A percentile compares a stretch with the other conserved stretches of the same genome.
Evolutionary conservation across 805 yeast genomes (phyloP).

Genomic region (Starmera caribaea): DNA sequence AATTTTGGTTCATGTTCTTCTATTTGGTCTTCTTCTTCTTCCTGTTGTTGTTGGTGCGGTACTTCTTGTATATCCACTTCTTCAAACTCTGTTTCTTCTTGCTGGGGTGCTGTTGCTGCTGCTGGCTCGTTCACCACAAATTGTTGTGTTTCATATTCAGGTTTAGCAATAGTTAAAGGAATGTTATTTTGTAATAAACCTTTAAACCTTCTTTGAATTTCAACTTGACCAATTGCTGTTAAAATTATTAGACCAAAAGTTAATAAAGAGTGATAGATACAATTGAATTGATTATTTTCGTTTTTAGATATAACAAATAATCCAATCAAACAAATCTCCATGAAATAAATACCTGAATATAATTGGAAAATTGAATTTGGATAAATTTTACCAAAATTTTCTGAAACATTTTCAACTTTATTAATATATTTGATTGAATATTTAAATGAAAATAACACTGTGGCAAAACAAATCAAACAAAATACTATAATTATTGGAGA

Average conservation of each 20-base stretch:
- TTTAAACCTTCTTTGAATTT: constrained; percentile 34
- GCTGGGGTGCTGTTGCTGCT: too few species aligned
- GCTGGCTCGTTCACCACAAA: not conserved
- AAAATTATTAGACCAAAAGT: constrained; percentile 41
- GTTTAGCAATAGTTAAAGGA: constrained; percentile 21
- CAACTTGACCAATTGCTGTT: constrained; percentile 51
- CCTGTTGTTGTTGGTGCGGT: not conserved
- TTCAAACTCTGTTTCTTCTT: too few species aligned
- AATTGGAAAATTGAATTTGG: constrained; percentile 69
- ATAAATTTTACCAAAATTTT: constrained; percentile 61
- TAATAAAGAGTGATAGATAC: constrained; percentile 38
- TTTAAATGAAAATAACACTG: constrained; percentile 59
- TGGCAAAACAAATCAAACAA: constrained; percentile 42
- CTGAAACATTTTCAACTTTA: constrained; percentile 41
- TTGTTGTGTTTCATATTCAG: too few species aligned
- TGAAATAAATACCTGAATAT: constrained; percentile 72
- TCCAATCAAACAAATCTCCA: constrained; percentile 73
- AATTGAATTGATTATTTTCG: constrained; percentile 31
- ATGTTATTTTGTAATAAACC: constrained; percentile 22
- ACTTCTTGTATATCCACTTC: too few species aligned
- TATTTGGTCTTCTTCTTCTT: not conserved
- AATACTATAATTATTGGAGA: constrained; percentile 70
- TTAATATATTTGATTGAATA: constrained; percentile 55
- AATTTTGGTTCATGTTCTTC: constrained; percentile 1
- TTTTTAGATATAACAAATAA: constrained; percentile 55